phyloP scores from a whole-genome alignment of 140 eudicot species.

The Stevia rebaudiana region DNA sequence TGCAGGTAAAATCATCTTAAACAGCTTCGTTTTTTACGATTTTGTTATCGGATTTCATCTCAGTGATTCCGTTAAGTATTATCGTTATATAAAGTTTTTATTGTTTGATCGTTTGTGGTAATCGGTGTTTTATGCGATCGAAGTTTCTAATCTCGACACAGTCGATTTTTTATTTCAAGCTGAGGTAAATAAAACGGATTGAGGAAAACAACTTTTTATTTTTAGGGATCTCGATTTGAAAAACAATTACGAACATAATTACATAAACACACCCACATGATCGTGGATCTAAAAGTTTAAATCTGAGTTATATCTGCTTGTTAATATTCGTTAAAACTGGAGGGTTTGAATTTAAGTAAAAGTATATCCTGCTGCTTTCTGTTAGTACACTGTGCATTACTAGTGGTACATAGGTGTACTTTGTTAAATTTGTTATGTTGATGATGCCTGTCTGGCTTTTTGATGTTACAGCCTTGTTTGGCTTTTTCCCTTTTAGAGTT shows the following conservation, averaged over 20 bases:
- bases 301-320: neutral
- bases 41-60: neutral
- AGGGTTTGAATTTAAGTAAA: neutral
- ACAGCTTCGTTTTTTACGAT: neutral
- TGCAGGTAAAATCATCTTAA: slow-evolving; percentile 38
- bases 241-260: neutral
- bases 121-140: slow-evolving; percentile 1
- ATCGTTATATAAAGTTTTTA: neutral
- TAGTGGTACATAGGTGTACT: neutral
- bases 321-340: neutral
- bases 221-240: neutral
- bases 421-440: neutral
- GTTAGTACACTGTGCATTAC: neutral
- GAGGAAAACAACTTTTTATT: too few species aligned
- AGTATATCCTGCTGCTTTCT: neutral
- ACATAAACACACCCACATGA: neutral
- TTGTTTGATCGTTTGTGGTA: neutral
- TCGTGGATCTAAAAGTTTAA: neutral
- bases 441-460: slow-evolving; percentile 29
- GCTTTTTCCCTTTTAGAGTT: neutral
- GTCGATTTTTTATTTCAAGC: neutral
- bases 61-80: neutral
- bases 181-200: neutral
- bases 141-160: neutral
- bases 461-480: slow-evolving; percentile 17